Evolutionary conservation across 2,329 filamentous ascomycete species (phyloP), one percentile per base, ranked within the genome.

Genomic region (Colletotrichum sp.): DNA sequence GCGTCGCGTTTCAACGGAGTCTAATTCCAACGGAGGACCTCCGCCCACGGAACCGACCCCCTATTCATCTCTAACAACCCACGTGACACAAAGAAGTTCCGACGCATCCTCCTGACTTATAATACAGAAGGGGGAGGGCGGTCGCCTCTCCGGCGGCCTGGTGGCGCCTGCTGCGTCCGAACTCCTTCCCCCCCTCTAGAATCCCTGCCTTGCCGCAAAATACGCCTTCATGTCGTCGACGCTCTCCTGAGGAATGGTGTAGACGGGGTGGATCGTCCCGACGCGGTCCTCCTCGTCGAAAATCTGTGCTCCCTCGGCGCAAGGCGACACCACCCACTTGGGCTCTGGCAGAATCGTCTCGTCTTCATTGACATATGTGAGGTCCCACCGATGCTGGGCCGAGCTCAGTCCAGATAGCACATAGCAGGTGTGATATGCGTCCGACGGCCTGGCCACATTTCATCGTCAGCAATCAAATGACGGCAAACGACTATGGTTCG

Each of bases 341-440:
- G 88, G 85, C 68, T 81, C 82, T 76, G 81, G 80, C 81, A 79
- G 81, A 82, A 82, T 81, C 71, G 79, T 78, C 63, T 80, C 81
- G 36, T 84, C 82, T 66, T 77, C 80, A 75, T 30, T 78, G 71
- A 78, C 81, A 67, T 78, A 78, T 48, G 75, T 77, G 80, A 91
- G 84, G 77, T 86, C 84, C 90, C 90, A 92, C 80, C 89, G 87
- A 83, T 98, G 91, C 85, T 98, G 95, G 28, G 94, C 93, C 69
- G 93, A 94, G 83, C 95, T 97, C 79, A 99, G 88, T 7, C 96
- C 96, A 26, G 94, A 93, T 24, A 99, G 90, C 34, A 96, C 95
- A 86, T 99, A 99, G 86, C 95, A 97, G 60, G 95, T 95, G 85
- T 99, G 96, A 82, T 99, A 98, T 65, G 94, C 93, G 86, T 99